phyloP scores from a whole-genome alignment of 345 rosid genomes.

The Brassica napus region Da-Ae NC_063442.1:31200501-31201000 shows the following conservation, averaged over 20 bases:
- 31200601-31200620: slow-evolving; percentile 1
- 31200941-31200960: slow-evolving; percentile 70
- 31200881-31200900: slow-evolving; percentile 72
- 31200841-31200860: slow-evolving; percentile 64
- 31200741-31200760: slow-evolving; percentile 24
- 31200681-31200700: slow-evolving; percentile 9
- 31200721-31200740: slow-evolving; percentile 29
- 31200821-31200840: slow-evolving; percentile 6
- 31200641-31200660: slow-evolving; percentile 20
- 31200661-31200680: slow-evolving; percentile 16
- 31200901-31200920: slow-evolving; percentile 61
- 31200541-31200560: slow-evolving; percentile 10
- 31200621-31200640: slow-evolving; percentile 22
- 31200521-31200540: slow-evolving; percentile 2
- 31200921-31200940: slow-evolving; percentile 52
- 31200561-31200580: background rate
- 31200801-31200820: background rate
- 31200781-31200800: slow-evolving; percentile 36
- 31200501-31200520: background rate
- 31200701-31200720: slow-evolving; percentile 28
- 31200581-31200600: background rate
- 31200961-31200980: slow-evolving; percentile 55
- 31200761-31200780: slow-evolving; percentile 26
- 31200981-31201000: slow-evolving; percentile 51
- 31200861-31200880: slow-evolving; percentile 76